These are phyloP conservation scores for Stagonosporopsis rhizophila DNA, from an alignment of 2,329 filamentous ascomycete genomes.

Conservation along the genomic window DNA sequence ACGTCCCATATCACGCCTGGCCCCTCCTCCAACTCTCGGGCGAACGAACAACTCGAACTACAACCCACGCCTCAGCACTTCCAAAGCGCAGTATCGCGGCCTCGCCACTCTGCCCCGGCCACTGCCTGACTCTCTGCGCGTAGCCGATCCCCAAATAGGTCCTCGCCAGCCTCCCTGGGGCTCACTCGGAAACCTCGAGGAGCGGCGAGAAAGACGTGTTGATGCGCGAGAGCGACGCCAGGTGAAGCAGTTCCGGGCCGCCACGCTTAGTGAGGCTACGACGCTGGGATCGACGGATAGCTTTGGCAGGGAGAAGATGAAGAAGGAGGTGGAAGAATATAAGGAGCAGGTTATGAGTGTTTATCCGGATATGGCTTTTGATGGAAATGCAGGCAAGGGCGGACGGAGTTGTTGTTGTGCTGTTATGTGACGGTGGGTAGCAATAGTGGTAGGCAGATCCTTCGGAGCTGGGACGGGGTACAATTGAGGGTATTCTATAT, in stretches of 20 bases:
- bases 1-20: constrained; percentile 4
- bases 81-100: constrained; percentile 9
- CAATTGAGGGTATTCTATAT: not conserved
- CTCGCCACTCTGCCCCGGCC: constrained; percentile 2
- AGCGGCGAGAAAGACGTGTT: constrained; percentile 14
- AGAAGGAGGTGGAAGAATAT: constrained; percentile 28
- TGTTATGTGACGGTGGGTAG: constrained; percentile 23
- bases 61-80: constrained; percentile 9
- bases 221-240: constrained; percentile 15
- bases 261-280: not conserved
- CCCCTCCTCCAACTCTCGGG: not conserved
- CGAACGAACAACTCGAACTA: not conserved
- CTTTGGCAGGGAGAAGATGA: constrained; percentile 10
- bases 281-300: constrained; percentile 1
- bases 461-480: not conserved
- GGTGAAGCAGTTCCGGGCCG: not conserved
- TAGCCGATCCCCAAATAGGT: constrained; percentile 8
- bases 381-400: constrained; percentile 18
- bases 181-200: constrained; percentile 17
- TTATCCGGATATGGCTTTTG: constrained; percentile 35
- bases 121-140: constrained; percentile 5
- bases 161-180: constrained; percentile 27
- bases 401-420: constrained; percentile 21
- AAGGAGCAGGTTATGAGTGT: constrained; percentile 27
- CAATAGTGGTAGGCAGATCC: not conserved